These are phyloP conservation scores for Pseudognaphalium luteoalbum DNA, from an alignment of 129 eudicot species.

Conservation along the genomic window DNA sequence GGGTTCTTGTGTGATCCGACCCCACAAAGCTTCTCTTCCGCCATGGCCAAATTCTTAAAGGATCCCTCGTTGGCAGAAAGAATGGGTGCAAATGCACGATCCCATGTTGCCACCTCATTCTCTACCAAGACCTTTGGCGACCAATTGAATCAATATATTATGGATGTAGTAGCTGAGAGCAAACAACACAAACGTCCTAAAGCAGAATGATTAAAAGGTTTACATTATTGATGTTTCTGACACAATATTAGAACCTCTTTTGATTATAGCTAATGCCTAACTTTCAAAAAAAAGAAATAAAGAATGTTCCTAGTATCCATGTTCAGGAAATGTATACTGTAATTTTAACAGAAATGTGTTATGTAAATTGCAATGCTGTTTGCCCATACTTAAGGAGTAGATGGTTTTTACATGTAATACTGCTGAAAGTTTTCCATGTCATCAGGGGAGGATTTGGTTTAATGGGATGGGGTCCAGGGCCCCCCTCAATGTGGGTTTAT, in stretches of 20 bases:
- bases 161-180: slow-evolving; percentile 34
- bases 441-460: no score
- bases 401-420: no score
- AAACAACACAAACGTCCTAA: slow-evolving; percentile 6
- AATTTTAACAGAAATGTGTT: background rate
- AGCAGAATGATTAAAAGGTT: slow-evolving; percentile 1
- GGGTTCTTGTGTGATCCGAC: slow-evolving; percentile 81
- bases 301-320: background rate
- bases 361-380: background rate
- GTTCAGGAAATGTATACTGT: background rate
- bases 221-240: background rate
- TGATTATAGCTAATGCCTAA: background rate
- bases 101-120: slow-evolving; percentile 58
- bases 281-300: background rate
- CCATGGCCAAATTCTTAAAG: slow-evolving; percentile 58
- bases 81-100: slow-evolving; percentile 64
- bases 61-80: slow-evolving; percentile 54
- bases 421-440: no score
- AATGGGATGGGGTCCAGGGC: no score
- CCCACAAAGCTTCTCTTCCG: slow-evolving; percentile 57
- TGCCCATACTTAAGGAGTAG: no score
- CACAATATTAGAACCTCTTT: background rate
- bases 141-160: slow-evolving; percentile 54
- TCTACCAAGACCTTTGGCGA: slow-evolving; percentile 69
- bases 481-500: no score